phyloP scores from a whole-genome alignment of 2,329 filamentous ascomycete species.

The Tolypocladium pustulatum region DNA sequence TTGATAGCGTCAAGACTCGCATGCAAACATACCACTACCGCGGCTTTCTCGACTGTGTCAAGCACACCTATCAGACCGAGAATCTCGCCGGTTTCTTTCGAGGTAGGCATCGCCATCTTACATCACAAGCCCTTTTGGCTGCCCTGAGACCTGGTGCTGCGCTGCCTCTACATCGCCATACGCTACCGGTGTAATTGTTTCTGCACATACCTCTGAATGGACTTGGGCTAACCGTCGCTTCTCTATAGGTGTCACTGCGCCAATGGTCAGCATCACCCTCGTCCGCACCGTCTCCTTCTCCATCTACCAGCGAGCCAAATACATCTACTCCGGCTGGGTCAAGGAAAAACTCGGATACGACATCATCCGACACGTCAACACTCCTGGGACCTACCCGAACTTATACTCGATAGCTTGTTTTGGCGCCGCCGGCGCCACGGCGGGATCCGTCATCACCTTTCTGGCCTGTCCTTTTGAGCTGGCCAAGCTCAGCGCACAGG shows the following conservation, averaged over 20 bases:
- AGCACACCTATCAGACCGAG: constrained; percentile 65
- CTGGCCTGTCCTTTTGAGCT: constrained; percentile 82
- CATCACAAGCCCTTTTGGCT: neutral
- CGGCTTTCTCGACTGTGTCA: constrained; percentile 64
- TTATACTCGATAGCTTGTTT: constrained; percentile 67
- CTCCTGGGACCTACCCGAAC: constrained; percentile 59
- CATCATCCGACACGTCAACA: constrained; percentile 63
- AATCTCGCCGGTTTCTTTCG: constrained; percentile 69
- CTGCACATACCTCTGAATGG: neutral
- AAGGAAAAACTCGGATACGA: constrained; percentile 56
- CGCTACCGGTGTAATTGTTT: neutral
- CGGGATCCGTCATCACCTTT: constrained; percentile 68
- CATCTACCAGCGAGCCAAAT: constrained; percentile 69
- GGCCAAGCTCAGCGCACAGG: constrained; percentile 80
- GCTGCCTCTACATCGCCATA: neutral
- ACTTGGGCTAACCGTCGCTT: neutral
- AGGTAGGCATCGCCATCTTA: constrained; percentile 36
- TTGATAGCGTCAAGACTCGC: constrained; percentile 82
- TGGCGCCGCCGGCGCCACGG: constrained; percentile 65
- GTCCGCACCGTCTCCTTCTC: constrained; percentile 72
- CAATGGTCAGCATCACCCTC: constrained; percentile 68
- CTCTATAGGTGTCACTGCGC: constrained; percentile 58
- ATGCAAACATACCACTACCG: constrained; percentile 80
- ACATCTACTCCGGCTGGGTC: constrained; percentile 61
- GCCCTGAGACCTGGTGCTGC: neutral